Base-by-base conservation (phyloP, 805 yeast species). In the Metschnikowia similis region DNA sequence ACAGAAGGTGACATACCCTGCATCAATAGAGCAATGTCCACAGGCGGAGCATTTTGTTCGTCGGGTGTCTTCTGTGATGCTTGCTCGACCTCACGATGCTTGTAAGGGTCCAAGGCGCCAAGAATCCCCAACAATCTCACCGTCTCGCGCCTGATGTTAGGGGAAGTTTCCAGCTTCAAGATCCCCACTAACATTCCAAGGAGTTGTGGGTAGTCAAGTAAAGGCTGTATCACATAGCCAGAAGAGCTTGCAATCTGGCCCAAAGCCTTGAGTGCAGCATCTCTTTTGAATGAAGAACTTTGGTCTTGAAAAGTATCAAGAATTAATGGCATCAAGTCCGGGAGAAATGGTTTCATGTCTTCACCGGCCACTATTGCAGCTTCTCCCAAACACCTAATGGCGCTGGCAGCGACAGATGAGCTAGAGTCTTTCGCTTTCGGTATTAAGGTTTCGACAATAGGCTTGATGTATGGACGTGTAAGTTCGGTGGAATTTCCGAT, bases 41-140 rank as follows among this genome's bases (percentile, higher is more conserved):
- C 82, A 0, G 97, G 86, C 3, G 96, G 94, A 2, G 92, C 89
- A 60, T 87, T 87, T 54, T 88, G 92, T 56, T 88, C 95, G 0
- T 80, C 85, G 0, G 76, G 72, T 6, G 69, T 69, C 40, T 56
- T 74, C 60, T 79, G 82, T 0, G 85, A 79, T 1, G 75, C 76
- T 50, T 88, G 84, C 63, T 91, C 98, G 8, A 91, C 88, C 58
- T 89, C 96, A 49, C 96, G 82, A 58, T 90, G 95, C 62, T 89
- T 91, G 64, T 92, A 94, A 1, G 99, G 99, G 67, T 94, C 99
- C 43, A 94, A 72, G 0, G 99, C 99, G 55, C 99, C 99, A 38
- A 94, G 71, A 32, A 91, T 90, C 62, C 99, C 99, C 49, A 94
- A 72, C 26, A 94, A 69, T 55, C 92, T 78, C 1, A 94, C 96